Conservation (phyloP, 1,139 yeast species). For the Protomyces pachydermus region DNA sequence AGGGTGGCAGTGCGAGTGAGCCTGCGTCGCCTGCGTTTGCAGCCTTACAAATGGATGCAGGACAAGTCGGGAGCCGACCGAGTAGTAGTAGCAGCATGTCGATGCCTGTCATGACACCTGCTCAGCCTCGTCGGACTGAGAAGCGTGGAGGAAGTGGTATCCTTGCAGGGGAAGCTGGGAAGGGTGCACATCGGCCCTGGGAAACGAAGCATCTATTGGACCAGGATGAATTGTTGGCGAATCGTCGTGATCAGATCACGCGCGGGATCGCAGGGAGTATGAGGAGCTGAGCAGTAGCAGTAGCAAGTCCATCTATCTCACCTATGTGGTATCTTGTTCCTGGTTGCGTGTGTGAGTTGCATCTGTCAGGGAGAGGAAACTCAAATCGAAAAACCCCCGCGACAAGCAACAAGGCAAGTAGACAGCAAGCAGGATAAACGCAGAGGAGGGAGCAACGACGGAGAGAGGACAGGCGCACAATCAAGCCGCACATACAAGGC, state of each 20-base stretch:
- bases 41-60: neutral
- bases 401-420: too few relatives aligned
- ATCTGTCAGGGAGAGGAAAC: too few relatives aligned
- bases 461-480: too few relatives aligned
- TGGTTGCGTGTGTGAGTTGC: too few relatives aligned
- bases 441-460: too few relatives aligned
- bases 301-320: too few relatives aligned
- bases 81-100: neutral
- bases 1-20: neutral
- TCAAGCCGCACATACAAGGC: too few relatives aligned
- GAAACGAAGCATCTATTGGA: conserved; percentile 15
- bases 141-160: neutral
- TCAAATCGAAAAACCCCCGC: too few relatives aligned
- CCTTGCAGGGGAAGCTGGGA: neutral
- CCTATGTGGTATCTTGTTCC: too few relatives aligned
- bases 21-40: neutral
- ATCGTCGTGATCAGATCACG: conserved; percentile 14
- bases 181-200: conserved; percentile 10
- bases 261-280: conserved; percentile 6
- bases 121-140: neutral
- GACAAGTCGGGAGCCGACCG: neutral
- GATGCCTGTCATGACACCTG: neutral
- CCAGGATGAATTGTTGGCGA: conserved; percentile 16
- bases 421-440: too few relatives aligned
- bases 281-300: neutral